These are phyloP conservation scores for Thraustochytrium striatum DNA, from an alignment of 352 stramenopile genomes.

Conservation along the genomic window DNA sequence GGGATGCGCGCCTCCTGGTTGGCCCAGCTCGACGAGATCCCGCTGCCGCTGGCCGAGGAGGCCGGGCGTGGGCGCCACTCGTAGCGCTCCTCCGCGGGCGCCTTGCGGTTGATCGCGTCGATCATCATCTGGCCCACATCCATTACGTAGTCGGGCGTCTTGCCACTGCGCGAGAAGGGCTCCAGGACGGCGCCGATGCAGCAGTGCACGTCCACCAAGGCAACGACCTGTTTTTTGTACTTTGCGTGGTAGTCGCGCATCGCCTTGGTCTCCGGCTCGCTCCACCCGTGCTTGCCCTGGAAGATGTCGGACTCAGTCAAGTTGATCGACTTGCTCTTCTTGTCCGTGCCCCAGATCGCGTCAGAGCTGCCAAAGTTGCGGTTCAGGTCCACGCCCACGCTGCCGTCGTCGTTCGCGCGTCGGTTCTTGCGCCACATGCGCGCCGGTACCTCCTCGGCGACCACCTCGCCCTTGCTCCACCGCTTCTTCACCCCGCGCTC, in stretches of 20 bases:
- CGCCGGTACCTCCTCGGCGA: slow-evolving; percentile 13
- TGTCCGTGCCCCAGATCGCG: slow-evolving; percentile 46
- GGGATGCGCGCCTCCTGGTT: slow-evolving; percentile 46
- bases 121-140: slow-evolving; percentile 38
- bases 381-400: slow-evolving; percentile 38
- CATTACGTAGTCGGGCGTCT: slow-evolving; percentile 13
- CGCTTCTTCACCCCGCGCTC: slow-evolving; percentile 45
- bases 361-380: slow-evolving; percentile 29
- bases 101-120: slow-evolving; percentile 40
- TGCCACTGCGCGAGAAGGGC: slow-evolving; percentile 30
- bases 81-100: slow-evolving; percentile 32
- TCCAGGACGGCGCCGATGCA: slow-evolving; percentile 45
- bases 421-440: slow-evolving; percentile 47
- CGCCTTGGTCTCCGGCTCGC: slow-evolving; percentile 40
- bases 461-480: slow-evolving; percentile 27
- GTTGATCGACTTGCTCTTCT: slow-evolving; percentile 48
- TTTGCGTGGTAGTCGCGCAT: slow-evolving; percentile 45
- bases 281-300: slow-evolving; percentile 33
- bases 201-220: slow-evolving; percentile 47
- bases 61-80: slow-evolving; percentile 22
- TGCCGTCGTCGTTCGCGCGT: slow-evolving; percentile 28
- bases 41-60: background rate
- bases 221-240: slow-evolving; percentile 44
- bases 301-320: slow-evolving; percentile 47
- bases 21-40: slow-evolving; percentile 26